Conservation (phyloP, 2,329 filamentous ascomycete genomes). For the Talaromyces albobiverticillius region DNA sequence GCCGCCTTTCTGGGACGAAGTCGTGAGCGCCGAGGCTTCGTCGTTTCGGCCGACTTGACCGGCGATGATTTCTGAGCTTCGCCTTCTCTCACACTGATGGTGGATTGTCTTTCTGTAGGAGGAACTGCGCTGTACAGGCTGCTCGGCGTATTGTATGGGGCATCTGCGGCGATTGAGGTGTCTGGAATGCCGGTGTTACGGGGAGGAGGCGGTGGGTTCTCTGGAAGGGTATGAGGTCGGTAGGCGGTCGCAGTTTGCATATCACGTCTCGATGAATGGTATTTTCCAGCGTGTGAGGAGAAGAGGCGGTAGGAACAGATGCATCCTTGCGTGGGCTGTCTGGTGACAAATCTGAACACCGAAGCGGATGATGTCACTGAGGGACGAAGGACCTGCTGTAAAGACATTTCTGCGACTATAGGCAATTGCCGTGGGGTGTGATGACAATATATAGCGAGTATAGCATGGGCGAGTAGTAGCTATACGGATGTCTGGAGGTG, state of each 20-base stretch:
- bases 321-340: conserved; percentile 38
- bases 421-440: conserved; percentile 9
- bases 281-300: conserved; percentile 43
- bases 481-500: neutral
- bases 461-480: neutral
- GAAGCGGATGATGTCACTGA: conserved; percentile 49
- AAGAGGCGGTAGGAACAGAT: conserved; percentile 44
- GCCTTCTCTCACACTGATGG: conserved; percentile 54
- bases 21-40: conserved; percentile 62
- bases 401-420: conserved; percentile 33
- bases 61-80: conserved; percentile 67
- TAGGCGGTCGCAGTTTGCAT: conserved; percentile 66
- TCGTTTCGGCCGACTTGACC: conserved; percentile 29
- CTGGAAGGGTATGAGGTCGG: conserved; percentile 57
- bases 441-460: neutral
- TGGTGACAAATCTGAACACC: conserved; percentile 36
- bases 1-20: conserved; percentile 84
- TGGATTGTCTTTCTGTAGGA: conserved; percentile 28
- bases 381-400: conserved; percentile 34
- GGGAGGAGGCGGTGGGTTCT: conserved; percentile 55
- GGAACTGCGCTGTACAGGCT: conserved; percentile 40
- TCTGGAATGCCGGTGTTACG: conserved; percentile 59
- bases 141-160: conserved; percentile 48
- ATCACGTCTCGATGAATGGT: conserved; percentile 55
- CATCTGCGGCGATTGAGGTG: conserved; percentile 57